A percentile compares a stretch with the other conserved stretches of the same genome.
These are phyloP conservation scores for Colletotrichum tamarilloi DNA, from an alignment of 2,329 filamentous ascomycete species.

Conservation along the genomic window DNA sequence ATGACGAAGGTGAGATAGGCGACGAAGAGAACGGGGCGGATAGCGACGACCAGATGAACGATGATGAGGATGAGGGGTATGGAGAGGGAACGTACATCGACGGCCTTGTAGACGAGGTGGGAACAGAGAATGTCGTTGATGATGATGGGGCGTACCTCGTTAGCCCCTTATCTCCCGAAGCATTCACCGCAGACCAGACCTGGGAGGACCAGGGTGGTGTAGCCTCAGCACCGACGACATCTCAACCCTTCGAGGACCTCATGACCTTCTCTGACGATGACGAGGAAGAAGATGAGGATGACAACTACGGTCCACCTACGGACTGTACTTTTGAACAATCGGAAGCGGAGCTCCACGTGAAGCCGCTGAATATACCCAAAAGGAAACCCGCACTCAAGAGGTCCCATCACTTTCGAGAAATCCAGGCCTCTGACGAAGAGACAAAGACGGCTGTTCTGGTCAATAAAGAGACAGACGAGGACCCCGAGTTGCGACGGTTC, in stretches of 20 bases:
- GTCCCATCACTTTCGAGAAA: neutral
- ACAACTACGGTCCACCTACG: neutral
- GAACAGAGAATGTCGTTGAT: neutral
- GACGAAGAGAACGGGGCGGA: no score
- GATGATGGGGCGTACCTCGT: neutral
- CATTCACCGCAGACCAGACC: neutral
- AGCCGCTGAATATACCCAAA: neutral
- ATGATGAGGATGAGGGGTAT: no score
- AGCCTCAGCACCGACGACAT: neutral
- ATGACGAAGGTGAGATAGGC: neutral
- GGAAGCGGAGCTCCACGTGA: neutral
- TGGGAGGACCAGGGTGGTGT: neutral
- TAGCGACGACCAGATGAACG: neutral
- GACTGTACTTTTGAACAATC: no score
- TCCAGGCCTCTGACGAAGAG: neutral
- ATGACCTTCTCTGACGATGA: neutral
- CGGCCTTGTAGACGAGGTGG: neutral
- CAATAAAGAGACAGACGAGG: neutral
- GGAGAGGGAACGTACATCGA: neutral
- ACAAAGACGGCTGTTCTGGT: neutral
- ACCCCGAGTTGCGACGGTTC: neutral
- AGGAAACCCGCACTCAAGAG: neutral
- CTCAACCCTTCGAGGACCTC: neutral
- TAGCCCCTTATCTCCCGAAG: conserved; percentile 1
- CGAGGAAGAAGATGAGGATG: no score